Evolutionary conservation across 352 stramenopile genomes (phyloP).

Genomic region (Globisporangium solare): DNA sequence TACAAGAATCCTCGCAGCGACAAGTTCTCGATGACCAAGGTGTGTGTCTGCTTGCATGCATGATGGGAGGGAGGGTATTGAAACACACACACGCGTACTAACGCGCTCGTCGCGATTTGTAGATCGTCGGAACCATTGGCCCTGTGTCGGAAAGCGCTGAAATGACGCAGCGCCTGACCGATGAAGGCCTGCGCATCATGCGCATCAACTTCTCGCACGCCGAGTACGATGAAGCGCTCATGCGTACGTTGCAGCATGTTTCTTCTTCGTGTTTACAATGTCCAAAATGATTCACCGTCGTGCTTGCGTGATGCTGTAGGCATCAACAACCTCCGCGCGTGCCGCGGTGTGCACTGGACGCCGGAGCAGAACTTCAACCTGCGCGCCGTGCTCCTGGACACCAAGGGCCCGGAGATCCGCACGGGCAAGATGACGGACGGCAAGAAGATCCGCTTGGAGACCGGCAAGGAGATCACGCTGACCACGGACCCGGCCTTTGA

Average conservation of each 20-base stretch:
- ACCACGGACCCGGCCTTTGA: conserved; percentile 82
- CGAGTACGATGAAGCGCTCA: conserved; percentile 78
- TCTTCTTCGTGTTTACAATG: neutral
- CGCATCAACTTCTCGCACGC: conserved; percentile 96
- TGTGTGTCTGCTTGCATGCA: conserved; percentile 2
- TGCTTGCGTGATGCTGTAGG: too few species aligned
- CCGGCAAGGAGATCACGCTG: conserved; percentile 82
- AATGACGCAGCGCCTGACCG: conserved; percentile 80
- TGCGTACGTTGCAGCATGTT: conserved; percentile 23
- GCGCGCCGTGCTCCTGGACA: conserved; percentile 91
- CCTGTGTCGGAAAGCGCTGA: conserved; percentile 73
- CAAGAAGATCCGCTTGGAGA: conserved; percentile 82
- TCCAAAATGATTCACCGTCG: too few species aligned
- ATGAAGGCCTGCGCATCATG: conserved; percentile 89
- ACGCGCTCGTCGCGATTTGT: neutral
- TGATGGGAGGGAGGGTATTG: neutral
- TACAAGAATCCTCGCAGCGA: conserved; percentile 79
- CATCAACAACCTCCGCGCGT: conserved; percentile 75
- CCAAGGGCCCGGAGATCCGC: conserved; percentile 94
- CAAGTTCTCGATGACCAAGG: conserved; percentile 88
- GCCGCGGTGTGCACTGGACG: conserved; percentile 73
- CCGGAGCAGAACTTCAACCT: conserved; percentile 82
- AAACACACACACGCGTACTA: neutral
- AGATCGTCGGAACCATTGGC: conserved; percentile 93
- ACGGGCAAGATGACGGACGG: conserved; percentile 88